Evolutionary conservation across 768 basidiomycete genomes (phyloP).

Genomic region (Leccinum uliginosum): DNA sequence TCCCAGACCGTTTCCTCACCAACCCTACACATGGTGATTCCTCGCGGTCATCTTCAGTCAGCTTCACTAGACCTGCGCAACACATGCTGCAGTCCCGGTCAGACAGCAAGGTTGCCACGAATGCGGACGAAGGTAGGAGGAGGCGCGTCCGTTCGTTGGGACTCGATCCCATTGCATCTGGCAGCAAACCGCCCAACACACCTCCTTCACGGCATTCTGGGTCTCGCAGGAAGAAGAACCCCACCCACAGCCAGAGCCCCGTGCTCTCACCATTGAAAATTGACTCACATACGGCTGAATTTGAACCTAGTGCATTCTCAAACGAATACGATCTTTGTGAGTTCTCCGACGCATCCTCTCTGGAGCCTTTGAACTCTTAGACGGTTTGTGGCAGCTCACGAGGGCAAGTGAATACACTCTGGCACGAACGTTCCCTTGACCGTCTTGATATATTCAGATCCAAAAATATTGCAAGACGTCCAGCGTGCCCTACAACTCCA

Average conservation of each 20-base stretch:
- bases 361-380: slow-evolving; percentile 11
- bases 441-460: slow-evolving; percentile 44
- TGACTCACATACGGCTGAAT: slow-evolving; percentile 30
- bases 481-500: slow-evolving; percentile 71
- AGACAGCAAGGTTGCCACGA: slow-evolving; percentile 7
- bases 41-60: slow-evolving; percentile 31
- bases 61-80: slow-evolving; percentile 14
- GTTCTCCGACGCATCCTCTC: slow-evolving; percentile 25
- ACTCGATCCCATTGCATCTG: slow-evolving; percentile 13
- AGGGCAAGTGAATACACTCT: slow-evolving; percentile 47
- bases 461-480: slow-evolving; percentile 76
- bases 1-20: slow-evolving; percentile 31
- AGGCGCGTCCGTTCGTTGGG: slow-evolving; percentile 22
- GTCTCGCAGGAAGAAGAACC: slow-evolving; percentile 19
- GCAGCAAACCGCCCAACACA: slow-evolving; percentile 13
- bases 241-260: slow-evolving; percentile 11
- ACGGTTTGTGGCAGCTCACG: slow-evolving; percentile 48
- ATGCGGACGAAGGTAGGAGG: slow-evolving; percentile 15
- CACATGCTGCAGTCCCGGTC: slow-evolving; percentile 13
- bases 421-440: slow-evolving; percentile 9
- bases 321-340: slow-evolving; percentile 77
- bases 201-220: slow-evolving; percentile 11
- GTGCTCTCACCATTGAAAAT: slow-evolving; percentile 21
- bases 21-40: slow-evolving; percentile 24
- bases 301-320: slow-evolving; percentile 48